These are phyloP conservation scores for Aureobasidium sp. DNA, from an alignment of 2,329 filamentous ascomycete genomes.

Conservation along the genomic window DNA sequence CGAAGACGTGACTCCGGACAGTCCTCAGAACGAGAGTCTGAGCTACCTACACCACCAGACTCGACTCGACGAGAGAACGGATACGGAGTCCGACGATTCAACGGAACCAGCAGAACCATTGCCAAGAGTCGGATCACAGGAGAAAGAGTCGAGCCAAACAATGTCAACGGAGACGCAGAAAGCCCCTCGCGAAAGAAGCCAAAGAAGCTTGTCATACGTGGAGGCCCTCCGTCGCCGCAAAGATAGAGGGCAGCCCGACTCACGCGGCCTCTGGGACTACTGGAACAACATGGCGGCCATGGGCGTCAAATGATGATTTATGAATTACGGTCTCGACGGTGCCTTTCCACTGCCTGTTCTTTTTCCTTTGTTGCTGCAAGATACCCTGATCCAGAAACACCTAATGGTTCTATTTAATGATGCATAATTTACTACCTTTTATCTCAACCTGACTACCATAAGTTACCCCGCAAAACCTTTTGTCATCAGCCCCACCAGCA, in stretches of 20 bases:
- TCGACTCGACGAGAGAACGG: constrained; percentile 7
- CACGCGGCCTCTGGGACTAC: constrained; percentile 14
- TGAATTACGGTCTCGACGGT: background rate
- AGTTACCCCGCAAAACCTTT: background rate
- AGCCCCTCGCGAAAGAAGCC: constrained; percentile 8
- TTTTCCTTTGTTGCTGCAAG: background rate
- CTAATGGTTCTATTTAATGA: background rate
- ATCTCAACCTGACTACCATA: background rate
- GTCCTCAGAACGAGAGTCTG: constrained; percentile 3
- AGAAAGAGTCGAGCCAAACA: constrained; percentile 11
- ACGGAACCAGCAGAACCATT: constrained; percentile 11
- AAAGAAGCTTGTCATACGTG: constrained; percentile 19
- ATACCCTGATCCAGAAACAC: constrained; percentile 1
- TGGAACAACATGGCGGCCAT: constrained; percentile 13
- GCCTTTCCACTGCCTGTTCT: background rate
- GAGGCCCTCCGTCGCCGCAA: constrained; percentile 16
- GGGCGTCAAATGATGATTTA: constrained; percentile 5
- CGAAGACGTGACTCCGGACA: background rate
- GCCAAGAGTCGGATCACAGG: constrained; percentile 7
- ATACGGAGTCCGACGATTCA: constrained; percentile 13
- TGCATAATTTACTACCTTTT: constrained; percentile 6
- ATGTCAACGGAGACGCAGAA: constrained; percentile 1
- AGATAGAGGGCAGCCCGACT: constrained; percentile 4
- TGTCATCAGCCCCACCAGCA: background rate
- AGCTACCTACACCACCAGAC: background rate